These are phyloP conservation scores for Astrocystis sublimbata DNA, from an alignment of 495 filamentous ascomycete genomes.

Conservation along the genomic window DNA sequence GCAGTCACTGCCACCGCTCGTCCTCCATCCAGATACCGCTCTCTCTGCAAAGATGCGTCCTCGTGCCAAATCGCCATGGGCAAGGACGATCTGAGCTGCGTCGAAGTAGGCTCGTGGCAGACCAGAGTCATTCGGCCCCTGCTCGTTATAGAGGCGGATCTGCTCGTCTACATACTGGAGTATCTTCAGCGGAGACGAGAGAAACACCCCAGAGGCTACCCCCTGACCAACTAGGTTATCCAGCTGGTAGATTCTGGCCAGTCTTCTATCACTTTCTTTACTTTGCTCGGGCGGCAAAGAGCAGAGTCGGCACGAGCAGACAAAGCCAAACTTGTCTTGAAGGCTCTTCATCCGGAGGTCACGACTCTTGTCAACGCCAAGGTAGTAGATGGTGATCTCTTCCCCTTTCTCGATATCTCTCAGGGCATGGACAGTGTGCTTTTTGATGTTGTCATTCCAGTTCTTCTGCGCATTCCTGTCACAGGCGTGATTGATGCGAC, in stretches of 20 bases:
- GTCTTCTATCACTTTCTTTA: conserved; percentile 28
- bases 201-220: conserved; percentile 14
- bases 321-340: conserved; percentile 34
- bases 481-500: conserved; percentile 43
- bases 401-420: conserved; percentile 34
- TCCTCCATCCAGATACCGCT: conserved; percentile 24
- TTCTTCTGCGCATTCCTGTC: conserved; percentile 35
- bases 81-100: conserved; percentile 36
- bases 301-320: conserved; percentile 37
- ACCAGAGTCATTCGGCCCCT: conserved; percentile 25
- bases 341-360: conserved; percentile 24
- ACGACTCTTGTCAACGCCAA: conserved; percentile 22
- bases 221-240: conserved; percentile 19
- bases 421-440: conserved; percentile 36
- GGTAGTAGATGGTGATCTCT: conserved; percentile 42
- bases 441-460: conserved; percentile 35
- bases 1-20: conserved; percentile 21
- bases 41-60: conserved; percentile 38
- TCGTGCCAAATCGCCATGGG: conserved; percentile 38
- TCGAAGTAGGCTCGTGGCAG: conserved; percentile 25
- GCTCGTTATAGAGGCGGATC: conserved; percentile 21
- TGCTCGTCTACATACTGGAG: conserved; percentile 23
- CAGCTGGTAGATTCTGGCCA: conserved; percentile 10
- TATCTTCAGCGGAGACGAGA: conserved; percentile 13
- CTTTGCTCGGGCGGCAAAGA: conserved; percentile 30